These are phyloP conservation scores for Sarocladiaceae sp. DNA, from an alignment of 2,329 filamentous ascomycete species.

Conservation along the genomic window DNA sequence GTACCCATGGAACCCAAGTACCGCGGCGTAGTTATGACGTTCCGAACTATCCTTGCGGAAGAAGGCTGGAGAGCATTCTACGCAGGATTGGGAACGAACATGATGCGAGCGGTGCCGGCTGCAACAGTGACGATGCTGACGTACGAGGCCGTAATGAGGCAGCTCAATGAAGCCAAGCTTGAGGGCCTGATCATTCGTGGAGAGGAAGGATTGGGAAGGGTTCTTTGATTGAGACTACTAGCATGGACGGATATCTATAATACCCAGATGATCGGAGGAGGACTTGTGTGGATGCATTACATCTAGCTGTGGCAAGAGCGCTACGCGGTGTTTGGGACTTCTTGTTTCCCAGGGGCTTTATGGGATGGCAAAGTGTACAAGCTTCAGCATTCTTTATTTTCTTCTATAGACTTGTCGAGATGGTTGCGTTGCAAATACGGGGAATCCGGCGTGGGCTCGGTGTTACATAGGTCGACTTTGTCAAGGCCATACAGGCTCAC, in stretches of 20 bases:
- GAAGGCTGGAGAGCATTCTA: slow-evolving; percentile 98
- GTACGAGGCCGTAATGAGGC: slow-evolving; percentile 73
- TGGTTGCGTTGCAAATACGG: no score
- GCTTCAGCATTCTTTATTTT: no score
- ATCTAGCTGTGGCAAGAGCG: no score
- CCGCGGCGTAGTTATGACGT: slow-evolving; percentile 75
- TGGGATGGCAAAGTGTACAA: no score
- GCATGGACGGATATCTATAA: no score
- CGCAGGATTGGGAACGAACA: slow-evolving; percentile 93
- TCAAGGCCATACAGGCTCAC: no score
- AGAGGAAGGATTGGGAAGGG: slow-evolving; percentile 11
- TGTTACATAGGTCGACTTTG: no score
- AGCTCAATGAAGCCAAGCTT: slow-evolving; percentile 39
- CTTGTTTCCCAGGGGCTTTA: no score
- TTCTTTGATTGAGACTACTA: no score
- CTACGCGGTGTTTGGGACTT: no score
- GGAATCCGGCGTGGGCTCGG: no score
- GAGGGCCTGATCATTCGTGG: slow-evolving; percentile 30
- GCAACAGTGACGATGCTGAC: slow-evolving; percentile 97
- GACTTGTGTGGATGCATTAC: neutral
- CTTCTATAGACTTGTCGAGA: no score
- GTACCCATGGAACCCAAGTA: slow-evolving; percentile 51
- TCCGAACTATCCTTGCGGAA: slow-evolving; percentile 77
- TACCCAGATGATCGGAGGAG: neutral
- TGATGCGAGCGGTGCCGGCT: slow-evolving; percentile 91